Conservation (phyloP, 768 basidiomycete genomes). For the Pisolithus orientalis region DNA sequence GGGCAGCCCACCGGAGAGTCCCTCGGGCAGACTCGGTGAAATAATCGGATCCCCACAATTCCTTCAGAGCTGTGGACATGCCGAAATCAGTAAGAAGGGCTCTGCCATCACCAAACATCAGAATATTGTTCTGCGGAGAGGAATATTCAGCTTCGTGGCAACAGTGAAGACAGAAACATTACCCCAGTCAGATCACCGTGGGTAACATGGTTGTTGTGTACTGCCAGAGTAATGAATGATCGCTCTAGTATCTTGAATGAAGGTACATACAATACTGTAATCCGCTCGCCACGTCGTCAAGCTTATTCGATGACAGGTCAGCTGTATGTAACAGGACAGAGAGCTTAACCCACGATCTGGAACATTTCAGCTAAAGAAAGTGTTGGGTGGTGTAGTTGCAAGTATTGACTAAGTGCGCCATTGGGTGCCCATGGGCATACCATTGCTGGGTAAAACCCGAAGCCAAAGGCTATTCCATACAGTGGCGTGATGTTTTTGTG, state of each 20-base stretch:
- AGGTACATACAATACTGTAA: constrained; percentile 9
- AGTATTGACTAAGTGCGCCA: constrained; percentile 15
- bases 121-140: constrained; percentile 11
- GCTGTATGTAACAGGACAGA: constrained; percentile 12
- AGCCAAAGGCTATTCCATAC: constrained; percentile 19
- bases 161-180: background rate
- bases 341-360: constrained; percentile 10
- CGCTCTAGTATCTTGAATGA: background rate
- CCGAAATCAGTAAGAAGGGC: constrained; percentile 42
- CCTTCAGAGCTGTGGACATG: constrained; percentile 32
- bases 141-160: no score
- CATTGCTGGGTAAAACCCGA: constrained; percentile 17
- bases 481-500: constrained; percentile 24
- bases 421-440: constrained; percentile 28
- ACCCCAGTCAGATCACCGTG: constrained; percentile 17
- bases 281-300: constrained; percentile 10
- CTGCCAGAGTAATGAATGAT: background rate
- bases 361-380: constrained; percentile 3
- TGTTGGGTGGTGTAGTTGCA: background rate
- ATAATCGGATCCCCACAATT: constrained; percentile 19
- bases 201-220: constrained; percentile 9
- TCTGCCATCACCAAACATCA: constrained; percentile 16
- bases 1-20: constrained; percentile 38
- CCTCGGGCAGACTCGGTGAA: constrained; percentile 29
- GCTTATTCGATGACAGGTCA: constrained; percentile 11